Evolutionary conservation across 768 basidiomycete species (phyloP).

Genomic region (Suillus luteus): DNA sequence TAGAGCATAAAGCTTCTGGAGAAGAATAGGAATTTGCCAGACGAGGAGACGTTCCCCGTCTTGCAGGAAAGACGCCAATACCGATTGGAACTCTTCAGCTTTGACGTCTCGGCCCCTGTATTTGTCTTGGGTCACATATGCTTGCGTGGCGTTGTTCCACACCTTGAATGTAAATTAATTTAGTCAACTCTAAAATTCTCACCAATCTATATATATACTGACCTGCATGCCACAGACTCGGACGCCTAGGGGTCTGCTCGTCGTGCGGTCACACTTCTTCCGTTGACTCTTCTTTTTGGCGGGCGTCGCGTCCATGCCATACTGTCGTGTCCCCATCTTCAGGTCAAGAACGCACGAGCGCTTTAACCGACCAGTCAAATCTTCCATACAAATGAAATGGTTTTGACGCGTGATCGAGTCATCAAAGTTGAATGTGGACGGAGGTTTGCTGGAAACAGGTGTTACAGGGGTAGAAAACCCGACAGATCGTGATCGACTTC

Average conservation of each 20-base stretch:
- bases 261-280: slow-evolving; percentile 97
- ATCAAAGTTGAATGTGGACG: slow-evolving; percentile 40
- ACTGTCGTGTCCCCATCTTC: slow-evolving; percentile 99
- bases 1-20: slow-evolving; percentile 92
- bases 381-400: slow-evolving; percentile 99
- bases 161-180: slow-evolving; percentile 54
- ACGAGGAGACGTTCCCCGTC: slow-evolving; percentile 83
- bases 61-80: slow-evolving; percentile 80
- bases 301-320: slow-evolving; percentile 91
- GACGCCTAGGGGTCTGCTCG: slow-evolving; percentile 87
- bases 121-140: slow-evolving; percentile 93
- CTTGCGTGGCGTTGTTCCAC: slow-evolving; percentile 84
- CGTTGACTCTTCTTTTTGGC: slow-evolving; percentile 98
- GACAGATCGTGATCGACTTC: slow-evolving; percentile 45
- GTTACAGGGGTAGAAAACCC: slow-evolving; percentile 28
- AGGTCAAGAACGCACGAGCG: slow-evolving; percentile 94
- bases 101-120: slow-evolving; percentile 92
- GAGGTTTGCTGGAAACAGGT: slow-evolving; percentile 32
- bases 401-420: slow-evolving; percentile 79
- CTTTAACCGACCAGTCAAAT: slow-evolving; percentile 89
- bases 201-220: slow-evolving; percentile 32
- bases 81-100: slow-evolving; percentile 79
- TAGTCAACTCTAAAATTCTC: slow-evolving; percentile 9
- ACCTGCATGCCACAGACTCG: slow-evolving; percentile 99
- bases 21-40: slow-evolving; percentile 89